Evolutionary conservation across 306 rosid species (phyloP), one percentile per base, ranked within the genome.

Genomic region (Nissolia schottii): DNA sequence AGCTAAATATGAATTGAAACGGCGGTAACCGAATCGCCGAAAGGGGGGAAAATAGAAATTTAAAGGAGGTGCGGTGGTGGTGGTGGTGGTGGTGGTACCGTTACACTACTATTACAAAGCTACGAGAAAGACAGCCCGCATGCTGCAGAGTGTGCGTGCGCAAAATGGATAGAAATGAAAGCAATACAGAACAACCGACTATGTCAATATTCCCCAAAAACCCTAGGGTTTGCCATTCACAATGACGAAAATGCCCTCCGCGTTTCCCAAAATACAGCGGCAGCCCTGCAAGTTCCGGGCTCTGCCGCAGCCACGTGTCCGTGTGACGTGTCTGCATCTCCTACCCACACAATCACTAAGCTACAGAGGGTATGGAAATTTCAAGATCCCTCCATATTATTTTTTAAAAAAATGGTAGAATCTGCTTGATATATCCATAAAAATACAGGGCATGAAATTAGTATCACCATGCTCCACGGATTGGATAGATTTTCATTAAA

Each of bases 181-280:
- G 14, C 27, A 16, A 28, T 4, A 31, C 15, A 32, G 56, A 27
- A 43, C 4, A 59, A 80, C 86, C 79, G 86, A 84, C 75, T 41
- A 64, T 9, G 64, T 51, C 75, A 62, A 67, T 73, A 57, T 78
- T 67, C 77, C 48, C 61, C 57, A 13, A 78, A 82, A 78, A 57
- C 76, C 88, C 88, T 57, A 75, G 57, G 22, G 2, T n/a, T 11
- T 6, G n/a, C 0, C 13, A 9, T 18, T 1, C 1, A 14, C n/a
- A 84, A 82, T 84, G 67, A 78, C 91, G 15, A 0, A 49, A 78
- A 50, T 22, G 15, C 74, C 89, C 91, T 65, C 38, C 3, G 0
- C 3, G 2, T 18, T 34, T 18, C 0, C 2, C 20, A 9, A 23
- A 53, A 67, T 56, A 43, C 19, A 29, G 64, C 14, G 50, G 71